Conservation (phyloP, 2,329 filamentous ascomycete genomes). For the Aureobasidium sp. region DNA sequence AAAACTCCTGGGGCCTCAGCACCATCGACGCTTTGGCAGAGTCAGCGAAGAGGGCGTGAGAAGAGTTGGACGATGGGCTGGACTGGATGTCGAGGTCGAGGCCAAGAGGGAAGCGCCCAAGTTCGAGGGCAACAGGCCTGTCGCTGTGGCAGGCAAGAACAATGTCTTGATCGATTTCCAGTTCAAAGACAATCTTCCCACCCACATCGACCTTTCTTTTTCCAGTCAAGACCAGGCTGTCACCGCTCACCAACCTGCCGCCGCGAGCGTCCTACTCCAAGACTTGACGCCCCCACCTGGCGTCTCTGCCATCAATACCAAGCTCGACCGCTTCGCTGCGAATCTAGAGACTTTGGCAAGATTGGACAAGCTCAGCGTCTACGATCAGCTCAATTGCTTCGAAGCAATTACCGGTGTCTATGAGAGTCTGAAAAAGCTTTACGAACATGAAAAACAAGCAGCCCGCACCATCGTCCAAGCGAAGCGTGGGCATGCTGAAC, state of each 20-base stretch:
- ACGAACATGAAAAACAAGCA: constrained; percentile 60
- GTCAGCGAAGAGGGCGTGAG: constrained; percentile 72
- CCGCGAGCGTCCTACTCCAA: constrained; percentile 57
- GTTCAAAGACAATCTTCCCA: constrained; percentile 27
- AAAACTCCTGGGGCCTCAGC: constrained; percentile 29
- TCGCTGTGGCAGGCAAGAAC: constrained; percentile 31
- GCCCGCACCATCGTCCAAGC: constrained; percentile 41
- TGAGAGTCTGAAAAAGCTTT: constrained; percentile 61
- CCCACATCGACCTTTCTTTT: constrained; percentile 57
- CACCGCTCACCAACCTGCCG: constrained; percentile 53
- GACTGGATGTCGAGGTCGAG: constrained; percentile 45
- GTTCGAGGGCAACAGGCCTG: constrained; percentile 27
- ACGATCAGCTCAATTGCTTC: constrained; percentile 65
- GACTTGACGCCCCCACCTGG: constrained; percentile 56
- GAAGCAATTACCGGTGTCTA: constrained; percentile 70
- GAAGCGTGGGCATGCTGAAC: constrained; percentile 37
- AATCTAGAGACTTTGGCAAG: constrained; percentile 65
- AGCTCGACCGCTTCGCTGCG: constrained; percentile 60
- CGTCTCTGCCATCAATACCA: constrained; percentile 62
- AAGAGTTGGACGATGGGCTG: constrained; percentile 59
- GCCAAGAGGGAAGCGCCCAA: constrained; percentile 20
- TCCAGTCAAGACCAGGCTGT: constrained; percentile 54
- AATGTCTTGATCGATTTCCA: constrained; percentile 29
- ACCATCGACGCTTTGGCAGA: constrained; percentile 53
- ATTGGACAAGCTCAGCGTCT: constrained; percentile 64